Evolutionary conservation across 2,329 filamentous ascomycete genomes (phyloP).

Genomic region (Pseudogymnoascus sp.): DNA sequence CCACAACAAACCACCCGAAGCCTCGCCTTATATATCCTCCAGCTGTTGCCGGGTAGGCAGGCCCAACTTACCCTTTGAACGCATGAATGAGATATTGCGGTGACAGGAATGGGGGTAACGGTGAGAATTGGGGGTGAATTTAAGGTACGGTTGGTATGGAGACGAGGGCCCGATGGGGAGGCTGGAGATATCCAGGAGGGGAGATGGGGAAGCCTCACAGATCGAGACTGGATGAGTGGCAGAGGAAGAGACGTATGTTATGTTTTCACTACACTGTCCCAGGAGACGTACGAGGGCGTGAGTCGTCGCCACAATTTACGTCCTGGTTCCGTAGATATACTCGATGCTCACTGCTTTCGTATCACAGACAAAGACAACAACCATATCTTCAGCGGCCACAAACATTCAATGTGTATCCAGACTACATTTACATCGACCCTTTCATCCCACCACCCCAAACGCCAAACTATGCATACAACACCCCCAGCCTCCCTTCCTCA

Average conservation of each 20-base stretch:
- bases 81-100: background rate
- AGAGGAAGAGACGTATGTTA: background rate
- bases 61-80: background rate
- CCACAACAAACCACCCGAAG: background rate
- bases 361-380: background rate
- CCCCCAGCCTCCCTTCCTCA: slow-evolving; percentile 33
- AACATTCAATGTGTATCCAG: background rate
- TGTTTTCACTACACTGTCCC: background rate
- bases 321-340: background rate
- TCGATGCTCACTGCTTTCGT: background rate
- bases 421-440: background rate
- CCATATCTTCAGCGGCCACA: background rate
- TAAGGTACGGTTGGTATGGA: background rate
- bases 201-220: background rate
- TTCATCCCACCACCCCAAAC: background rate
- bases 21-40: background rate
- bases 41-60: background rate
- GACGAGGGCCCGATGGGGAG: background rate
- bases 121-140: background rate
- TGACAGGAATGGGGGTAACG: background rate
- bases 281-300: background rate
- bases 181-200: background rate
- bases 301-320: background rate
- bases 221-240: background rate
- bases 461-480: background rate